These are phyloP conservation scores for Inonotus hispidus DNA, from an alignment of 1,284 basidiomycete genomes.

Conservation along the genomic window DNA sequence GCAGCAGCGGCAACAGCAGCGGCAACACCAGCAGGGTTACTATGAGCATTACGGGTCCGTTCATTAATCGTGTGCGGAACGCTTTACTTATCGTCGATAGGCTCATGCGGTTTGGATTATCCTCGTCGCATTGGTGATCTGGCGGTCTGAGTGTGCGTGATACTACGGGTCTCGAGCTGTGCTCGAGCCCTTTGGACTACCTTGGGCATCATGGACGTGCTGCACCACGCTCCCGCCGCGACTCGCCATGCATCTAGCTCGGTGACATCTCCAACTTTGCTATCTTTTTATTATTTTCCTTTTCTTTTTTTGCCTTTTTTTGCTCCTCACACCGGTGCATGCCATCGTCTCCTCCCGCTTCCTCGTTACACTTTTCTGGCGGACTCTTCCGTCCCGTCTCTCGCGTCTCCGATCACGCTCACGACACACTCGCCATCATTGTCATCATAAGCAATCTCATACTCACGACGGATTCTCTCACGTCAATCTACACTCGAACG, in stretches of 20 bases:
- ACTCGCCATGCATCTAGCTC: background rate
- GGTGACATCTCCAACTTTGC: background rate
- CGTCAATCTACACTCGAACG: conserved; percentile 15
- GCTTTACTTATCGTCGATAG: conserved; percentile 10
- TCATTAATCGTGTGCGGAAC: conserved; percentile 10
- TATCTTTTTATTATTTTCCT: background rate
- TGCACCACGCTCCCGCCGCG: background rate
- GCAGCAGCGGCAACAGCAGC: background rate
- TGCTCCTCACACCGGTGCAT: background rate
- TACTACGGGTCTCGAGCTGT: background rate
- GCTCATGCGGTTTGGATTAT: background rate
- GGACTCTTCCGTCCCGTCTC: background rate
- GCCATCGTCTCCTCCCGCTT: background rate
- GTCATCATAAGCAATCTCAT: background rate
- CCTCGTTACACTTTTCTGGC: conserved; percentile 15
- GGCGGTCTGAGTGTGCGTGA: background rate
- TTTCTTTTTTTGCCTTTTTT: background rate
- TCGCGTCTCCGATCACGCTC: background rate
- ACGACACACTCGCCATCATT: background rate
- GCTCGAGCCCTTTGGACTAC: background rate
- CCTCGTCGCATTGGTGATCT: background rate
- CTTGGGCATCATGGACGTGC: too few relatives aligned
- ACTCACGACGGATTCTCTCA: conserved; percentile 25
- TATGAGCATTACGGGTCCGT: conserved; percentile 17
- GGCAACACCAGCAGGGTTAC: conserved; percentile 18